A percentile compares a stretch with the other conserved stretches of the same genome.
Evolutionary conservation across 169 alveolate species (phyloP).

Genomic region (Plasmodium knowlesi): DNA sequence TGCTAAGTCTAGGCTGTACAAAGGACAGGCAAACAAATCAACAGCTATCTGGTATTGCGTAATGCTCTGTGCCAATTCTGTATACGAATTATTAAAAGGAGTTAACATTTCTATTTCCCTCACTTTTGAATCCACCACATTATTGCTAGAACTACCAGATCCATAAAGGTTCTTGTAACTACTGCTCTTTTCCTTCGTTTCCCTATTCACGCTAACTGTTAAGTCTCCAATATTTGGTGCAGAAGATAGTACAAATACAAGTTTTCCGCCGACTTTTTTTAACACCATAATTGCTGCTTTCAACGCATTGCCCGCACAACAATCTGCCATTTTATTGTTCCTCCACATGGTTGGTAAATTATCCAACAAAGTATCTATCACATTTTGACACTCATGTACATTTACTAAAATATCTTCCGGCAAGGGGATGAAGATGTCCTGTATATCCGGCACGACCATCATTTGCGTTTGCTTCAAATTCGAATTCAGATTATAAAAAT

Average conservation of each 20-base stretch:
- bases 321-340: conserved; percentile 86
- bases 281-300: conserved; percentile 92
- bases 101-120: conserved; percentile 81
- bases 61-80: conserved; percentile 80
- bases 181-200: conserved; percentile 74
- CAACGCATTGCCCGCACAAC: conserved; percentile 91
- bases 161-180: conserved; percentile 66
- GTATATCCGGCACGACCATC: conserved; percentile 93
- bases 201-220: conserved; percentile 83
- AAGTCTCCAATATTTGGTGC: conserved; percentile 90
- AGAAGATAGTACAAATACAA: conserved; percentile 88
- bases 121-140: conserved; percentile 74
- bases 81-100: conserved; percentile 77
- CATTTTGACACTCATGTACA: conserved; percentile 86
- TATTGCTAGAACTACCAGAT: conserved; percentile 66
- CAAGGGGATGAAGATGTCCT: conserved; percentile 94
- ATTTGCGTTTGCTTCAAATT: conserved; percentile 91
- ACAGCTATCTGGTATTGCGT: conserved; percentile 85
- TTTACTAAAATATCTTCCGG: conserved; percentile 93
- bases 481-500: conserved; percentile 92
- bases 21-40: conserved; percentile 79
- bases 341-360: conserved; percentile 90
- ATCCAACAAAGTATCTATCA: conserved; percentile 81
- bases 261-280: conserved; percentile 96
- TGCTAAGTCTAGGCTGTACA: conserved; percentile 68